Evolutionary conservation across 257 asterid species (phyloP).

Genomic region (Solanum chmielewskii): DNA sequence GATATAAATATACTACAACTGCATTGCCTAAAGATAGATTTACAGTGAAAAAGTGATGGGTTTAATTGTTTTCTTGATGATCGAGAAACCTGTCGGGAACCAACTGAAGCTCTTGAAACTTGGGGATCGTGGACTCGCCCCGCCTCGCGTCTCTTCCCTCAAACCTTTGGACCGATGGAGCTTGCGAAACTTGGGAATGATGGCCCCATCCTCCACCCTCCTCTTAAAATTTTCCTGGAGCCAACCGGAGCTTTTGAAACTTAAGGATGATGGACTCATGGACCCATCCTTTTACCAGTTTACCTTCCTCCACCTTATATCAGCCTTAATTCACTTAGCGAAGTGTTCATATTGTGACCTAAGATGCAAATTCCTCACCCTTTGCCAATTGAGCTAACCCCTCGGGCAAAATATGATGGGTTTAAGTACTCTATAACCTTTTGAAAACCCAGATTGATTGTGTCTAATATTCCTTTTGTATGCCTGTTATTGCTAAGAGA

Average conservation of each 20-base stretch:
- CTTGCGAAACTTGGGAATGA: neutral
- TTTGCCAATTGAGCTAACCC: neutral
- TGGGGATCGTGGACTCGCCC: neutral
- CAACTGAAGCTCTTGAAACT: neutral
- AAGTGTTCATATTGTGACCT: neutral
- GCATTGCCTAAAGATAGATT: neutral
- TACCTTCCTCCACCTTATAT: neutral
- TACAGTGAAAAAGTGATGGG: neutral
- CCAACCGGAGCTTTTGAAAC: neutral
- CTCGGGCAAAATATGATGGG: neutral
- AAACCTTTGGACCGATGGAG: neutral
- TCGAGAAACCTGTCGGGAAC: neutral
- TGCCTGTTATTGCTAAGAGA: neutral
- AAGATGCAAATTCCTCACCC: neutral
- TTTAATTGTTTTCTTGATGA: neutral
- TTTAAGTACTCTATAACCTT: neutral
- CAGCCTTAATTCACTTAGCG: neutral
- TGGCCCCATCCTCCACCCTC: neutral
- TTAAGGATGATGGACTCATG: neutral
- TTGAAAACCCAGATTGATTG: neutral
- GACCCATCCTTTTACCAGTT: neutral
- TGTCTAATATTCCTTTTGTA: neutral
- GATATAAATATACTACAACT: neutral
- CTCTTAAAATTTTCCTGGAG: neutral
- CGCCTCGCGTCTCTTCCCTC: neutral